Conservation (phyloP, 257 asterid genomes). For the Scutellaria minor region DNA sequence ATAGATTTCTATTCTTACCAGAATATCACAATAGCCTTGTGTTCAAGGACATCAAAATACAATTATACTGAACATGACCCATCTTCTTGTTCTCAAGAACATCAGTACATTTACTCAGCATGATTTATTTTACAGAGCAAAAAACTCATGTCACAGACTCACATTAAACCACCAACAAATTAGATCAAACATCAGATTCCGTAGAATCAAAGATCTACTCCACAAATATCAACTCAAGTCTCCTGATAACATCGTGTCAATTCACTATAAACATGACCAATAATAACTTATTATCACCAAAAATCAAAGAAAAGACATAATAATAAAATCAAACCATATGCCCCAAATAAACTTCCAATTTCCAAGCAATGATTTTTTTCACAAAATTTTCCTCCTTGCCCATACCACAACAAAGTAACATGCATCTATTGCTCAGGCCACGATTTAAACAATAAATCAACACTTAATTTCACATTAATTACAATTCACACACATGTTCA, state of each 20-base stretch:
- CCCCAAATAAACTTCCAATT: not conserved
- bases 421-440: not conserved
- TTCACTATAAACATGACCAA: no score
- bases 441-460: not conserved
- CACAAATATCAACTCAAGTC: no score
- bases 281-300: not conserved
- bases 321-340: not conserved
- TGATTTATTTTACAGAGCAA: not conserved
- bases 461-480: not conserved
- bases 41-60: not conserved
- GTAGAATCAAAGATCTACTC: no score
- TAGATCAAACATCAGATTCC: no score
- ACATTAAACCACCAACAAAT: no score
- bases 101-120: not conserved
- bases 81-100: not conserved
- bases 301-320: not conserved
- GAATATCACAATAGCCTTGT: not conserved
- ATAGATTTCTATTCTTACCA: not conserved
- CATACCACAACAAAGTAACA: not conserved
- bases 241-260: no score
- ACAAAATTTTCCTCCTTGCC: no score
- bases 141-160: no score
- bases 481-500: not conserved
- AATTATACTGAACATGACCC: not conserved
- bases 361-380: no score